A percentile compares a stretch with the other conserved stretches of the same genome.
Evolutionary conservation across 805 yeast genomes (phyloP).

Genomic region (Suhomyces tanzawaensis): DNA sequence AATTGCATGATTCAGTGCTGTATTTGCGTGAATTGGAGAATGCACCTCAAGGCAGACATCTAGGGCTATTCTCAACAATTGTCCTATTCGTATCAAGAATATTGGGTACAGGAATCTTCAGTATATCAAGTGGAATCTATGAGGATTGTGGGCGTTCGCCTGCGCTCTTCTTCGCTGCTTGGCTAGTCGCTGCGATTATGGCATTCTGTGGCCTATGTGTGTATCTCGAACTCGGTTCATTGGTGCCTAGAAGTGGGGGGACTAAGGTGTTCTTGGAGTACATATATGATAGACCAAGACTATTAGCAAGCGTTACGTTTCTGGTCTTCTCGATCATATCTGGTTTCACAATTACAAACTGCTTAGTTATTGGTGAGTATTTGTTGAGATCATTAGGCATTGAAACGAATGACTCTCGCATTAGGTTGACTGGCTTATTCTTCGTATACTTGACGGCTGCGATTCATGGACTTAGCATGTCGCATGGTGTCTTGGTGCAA

Average conservation of each 20-base stretch:
- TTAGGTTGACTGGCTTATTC: slow-evolving; percentile 32
- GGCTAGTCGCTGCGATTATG: slow-evolving; percentile 60
- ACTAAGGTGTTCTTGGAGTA: slow-evolving; percentile 69
- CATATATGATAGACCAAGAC: slow-evolving; percentile 58
- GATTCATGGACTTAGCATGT: slow-evolving; percentile 59
- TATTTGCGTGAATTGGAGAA: slow-evolving; percentile 43
- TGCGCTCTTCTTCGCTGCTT: slow-evolving; percentile 54
- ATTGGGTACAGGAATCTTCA: slow-evolving; percentile 76
- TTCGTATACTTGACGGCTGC: slow-evolving; percentile 28
- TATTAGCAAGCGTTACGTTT: slow-evolving; percentile 52
- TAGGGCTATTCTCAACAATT: slow-evolving; percentile 66
- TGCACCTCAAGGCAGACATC: slow-evolving; percentile 71
- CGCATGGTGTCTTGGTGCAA: slow-evolving; percentile 58
- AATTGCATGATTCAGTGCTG: slow-evolving; percentile 8
- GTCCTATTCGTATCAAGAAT: slow-evolving; percentile 65
- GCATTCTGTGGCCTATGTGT: slow-evolving; percentile 68
- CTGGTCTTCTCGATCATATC: slow-evolving; percentile 49
- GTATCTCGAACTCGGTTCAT: slow-evolving; percentile 66
- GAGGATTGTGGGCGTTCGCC: slow-evolving; percentile 69
- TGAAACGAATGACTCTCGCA: slow-evolving; percentile 35
- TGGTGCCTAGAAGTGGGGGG: slow-evolving; percentile 75
- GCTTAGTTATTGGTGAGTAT: slow-evolving; percentile 64
- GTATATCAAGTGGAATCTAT: slow-evolving; percentile 65
- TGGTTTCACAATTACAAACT: slow-evolving; percentile 54
- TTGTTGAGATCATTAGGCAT: slow-evolving; percentile 45